Evolutionary conservation across 2,329 filamentous ascomycete genomes (phyloP), one percentile per base, ranked within the genome.

Genomic region (Zarea fungicola): DNA sequence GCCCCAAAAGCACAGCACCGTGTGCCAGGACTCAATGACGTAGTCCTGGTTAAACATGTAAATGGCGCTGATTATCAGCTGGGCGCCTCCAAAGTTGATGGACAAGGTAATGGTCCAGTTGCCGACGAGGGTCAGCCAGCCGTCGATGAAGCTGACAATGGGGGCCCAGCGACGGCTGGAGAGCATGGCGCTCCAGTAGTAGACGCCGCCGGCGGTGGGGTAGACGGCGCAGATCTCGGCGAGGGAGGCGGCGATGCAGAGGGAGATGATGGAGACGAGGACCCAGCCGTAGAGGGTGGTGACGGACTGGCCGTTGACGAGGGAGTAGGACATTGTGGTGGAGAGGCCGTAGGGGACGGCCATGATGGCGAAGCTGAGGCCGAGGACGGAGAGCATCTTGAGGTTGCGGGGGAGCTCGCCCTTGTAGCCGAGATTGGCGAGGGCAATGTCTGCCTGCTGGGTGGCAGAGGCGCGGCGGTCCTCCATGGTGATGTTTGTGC

Each of bases 221-320:
- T 79, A 87, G n/a, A 83, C 81, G 6, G 81, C 84, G 51, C 85
- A 74, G 58, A 87, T 89, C 63, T 89, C 85, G 52, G 84, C 84
- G 34, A 89, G 73, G 14, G 82, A 87, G 11, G 83, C 77, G 22
- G 85, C 83, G 52, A 89, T 76, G 60, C 82, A 87, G 39, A 89
- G 60, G 55, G 87, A 89, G 68, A 86, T 88, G 52, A 87, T 61
- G 39, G 83, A 80, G 25, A 81, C 78, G 16, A 80, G 72, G 26
- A 67, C 48, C 66, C 84, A 71, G 21, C 87, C 87, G 83, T 85
- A 92, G 52, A 91, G 76, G 32, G 90, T 80, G 52, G 83, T 78
- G n/a, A 80, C 82, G 28, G 83, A 77, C 2, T 87, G 86, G 44
- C 87, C 87, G 47, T 81, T 85, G n/a, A 84, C 83, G 42, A 92